Evolutionary conservation across 75 land plant species (phyloP).

Genomic region (Isoetes taiwanensis): DNA sequence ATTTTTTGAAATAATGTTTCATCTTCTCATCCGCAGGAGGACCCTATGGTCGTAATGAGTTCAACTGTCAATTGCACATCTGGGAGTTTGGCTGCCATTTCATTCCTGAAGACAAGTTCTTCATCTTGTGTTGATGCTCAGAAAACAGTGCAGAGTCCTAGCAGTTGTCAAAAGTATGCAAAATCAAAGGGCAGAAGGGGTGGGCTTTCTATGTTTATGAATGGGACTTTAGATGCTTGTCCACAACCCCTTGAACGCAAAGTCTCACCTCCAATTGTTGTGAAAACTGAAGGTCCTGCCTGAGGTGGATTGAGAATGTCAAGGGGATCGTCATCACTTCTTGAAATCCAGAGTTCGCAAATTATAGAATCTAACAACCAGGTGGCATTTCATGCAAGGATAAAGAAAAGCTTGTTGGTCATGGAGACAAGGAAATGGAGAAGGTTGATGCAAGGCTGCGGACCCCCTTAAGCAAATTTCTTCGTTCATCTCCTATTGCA

Average conservation of each 20-base stretch:
- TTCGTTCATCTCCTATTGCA: slow-evolving; percentile 46
- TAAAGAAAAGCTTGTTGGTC: slow-evolving; percentile 1
- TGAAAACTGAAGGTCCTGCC: slow-evolving; percentile 79
- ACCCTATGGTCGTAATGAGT: too few relatives aligned
- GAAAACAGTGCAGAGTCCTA: too few relatives aligned
- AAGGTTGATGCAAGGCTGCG: slow-evolving; percentile 21
- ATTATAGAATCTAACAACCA: slow-evolving; percentile 25
- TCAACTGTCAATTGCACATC: too few relatives aligned
- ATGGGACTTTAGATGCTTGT: slow-evolving; percentile 84
- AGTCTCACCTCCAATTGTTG: slow-evolving; percentile 33
- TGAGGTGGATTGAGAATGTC: slow-evolving; percentile 80
- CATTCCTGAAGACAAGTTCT: too few relatives aligned
- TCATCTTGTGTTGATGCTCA: too few relatives aligned
- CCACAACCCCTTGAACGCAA: slow-evolving; percentile 20
- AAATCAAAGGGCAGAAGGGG: slow-evolving; percentile 79
- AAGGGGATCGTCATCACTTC: slow-evolving; percentile 49
- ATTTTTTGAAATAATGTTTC: too few relatives aligned
- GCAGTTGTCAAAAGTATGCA: too few relatives aligned
- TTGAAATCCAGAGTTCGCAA: slow-evolving; percentile 79
- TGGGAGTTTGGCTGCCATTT: too few relatives aligned
- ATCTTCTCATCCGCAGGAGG: too few relatives aligned
- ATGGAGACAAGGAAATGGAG: background rate
- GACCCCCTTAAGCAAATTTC: slow-evolving; percentile 21
- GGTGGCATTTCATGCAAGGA: background rate
- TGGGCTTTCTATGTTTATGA: slow-evolving; percentile 88